Base-by-base conservation (phyloP, 2,329 filamentous ascomycete genomes). In the Didymella glomerata region DNA sequence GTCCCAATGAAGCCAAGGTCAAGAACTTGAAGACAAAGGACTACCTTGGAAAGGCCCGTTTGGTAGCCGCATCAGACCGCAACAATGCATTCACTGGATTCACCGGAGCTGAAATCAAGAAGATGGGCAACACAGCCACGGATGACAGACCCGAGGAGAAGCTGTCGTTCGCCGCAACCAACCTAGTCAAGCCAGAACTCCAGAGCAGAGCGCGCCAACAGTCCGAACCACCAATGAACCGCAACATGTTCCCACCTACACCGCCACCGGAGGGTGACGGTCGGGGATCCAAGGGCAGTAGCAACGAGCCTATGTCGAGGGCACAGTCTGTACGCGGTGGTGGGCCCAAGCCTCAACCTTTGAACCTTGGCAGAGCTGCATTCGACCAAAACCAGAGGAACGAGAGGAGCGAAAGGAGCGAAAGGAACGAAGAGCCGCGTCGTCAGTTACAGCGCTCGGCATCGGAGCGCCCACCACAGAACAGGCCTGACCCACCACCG, bases 11-110 rank as follows among this genome's bases (percentile, higher is more conserved):
- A 72, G 93, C 95, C 64, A 99, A 99, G 79, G 95, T 99, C 67
- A 96, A 96, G 79, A 99, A 99, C 73, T 83, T 99, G 71, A 97
- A 97, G 82, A 92, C 93, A 22, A 98, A 98, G 77, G 93, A 99
- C 75, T 99, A 99, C 71, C 87, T 99, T 3, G 95, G 95, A 61
- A 97, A 97, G 78, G 93, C 95, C n/a, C 87, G 92, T 60, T 83
- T 99, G 32, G 91, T 99, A 9, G 95, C 95, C 24, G 91, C 93
- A 25, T 91, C 92, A 1, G 92, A 96, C 71, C 85, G 89, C 54
- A 81, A 85, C 64, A 94, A 93, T 77, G 90, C 88, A 25, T 95
- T 92, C 70, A 94, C 90, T 44, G 92, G 92, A 44, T 94, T 93
- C 76, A 84, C 90, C 62, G 92, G 90, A 44, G 87, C 88, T 2